A percentile compares a stretch with the other conserved stretches of the same genome.
These are phyloP conservation scores for Lindgomyces ingoldianus DNA, from an alignment of 495 filamentous ascomycete species.

Conservation along the genomic window DNA sequence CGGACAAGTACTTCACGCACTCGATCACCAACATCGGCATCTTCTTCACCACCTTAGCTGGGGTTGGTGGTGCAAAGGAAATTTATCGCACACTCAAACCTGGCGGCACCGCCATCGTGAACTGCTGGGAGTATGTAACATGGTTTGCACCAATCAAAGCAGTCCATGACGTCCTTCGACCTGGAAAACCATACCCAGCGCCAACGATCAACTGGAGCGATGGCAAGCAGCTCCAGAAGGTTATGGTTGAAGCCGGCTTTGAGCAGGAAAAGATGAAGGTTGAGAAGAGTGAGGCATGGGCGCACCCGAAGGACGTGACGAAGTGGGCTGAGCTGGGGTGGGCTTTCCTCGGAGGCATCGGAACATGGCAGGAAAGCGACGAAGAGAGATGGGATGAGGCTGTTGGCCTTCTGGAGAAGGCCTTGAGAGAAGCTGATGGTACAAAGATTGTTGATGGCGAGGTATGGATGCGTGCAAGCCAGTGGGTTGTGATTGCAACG, in stretches of 20 bases:
- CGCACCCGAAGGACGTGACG: constrained; percentile 24
- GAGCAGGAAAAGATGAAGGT: constrained; percentile 16
- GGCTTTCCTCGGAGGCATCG: constrained; percentile 34
- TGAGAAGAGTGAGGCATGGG: constrained; percentile 25
- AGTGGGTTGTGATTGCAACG: constrained; percentile 22
- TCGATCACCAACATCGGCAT: constrained; percentile 42
- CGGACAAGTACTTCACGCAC: constrained; percentile 45
- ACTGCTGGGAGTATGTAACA: constrained; percentile 33
- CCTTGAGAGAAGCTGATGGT: constrained; percentile 17
- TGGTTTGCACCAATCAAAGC: constrained; percentile 27
- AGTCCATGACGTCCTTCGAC: constrained; percentile 28
- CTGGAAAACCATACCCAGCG: constrained; percentile 22
- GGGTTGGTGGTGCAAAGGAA: constrained; percentile 35
- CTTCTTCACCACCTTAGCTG: constrained; percentile 34
- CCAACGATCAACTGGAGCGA: constrained; percentile 21
- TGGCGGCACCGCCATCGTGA: constrained; percentile 35
- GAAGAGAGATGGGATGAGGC: constrained; percentile 45
- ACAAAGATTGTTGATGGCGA: constrained; percentile 22
- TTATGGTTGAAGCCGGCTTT: constrained; percentile 25
- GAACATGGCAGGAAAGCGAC: constrained; percentile 34
- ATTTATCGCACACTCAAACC: constrained; percentile 41
- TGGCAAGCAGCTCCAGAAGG: constrained; percentile 20
- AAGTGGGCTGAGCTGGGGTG: constrained; percentile 33
- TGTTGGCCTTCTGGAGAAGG: constrained; percentile 29
- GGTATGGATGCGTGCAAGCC: constrained; percentile 14